Evolutionary conservation across 345 rosid genomes (phyloP).

Genomic region (Rhodamnia rubescens): DNA sequence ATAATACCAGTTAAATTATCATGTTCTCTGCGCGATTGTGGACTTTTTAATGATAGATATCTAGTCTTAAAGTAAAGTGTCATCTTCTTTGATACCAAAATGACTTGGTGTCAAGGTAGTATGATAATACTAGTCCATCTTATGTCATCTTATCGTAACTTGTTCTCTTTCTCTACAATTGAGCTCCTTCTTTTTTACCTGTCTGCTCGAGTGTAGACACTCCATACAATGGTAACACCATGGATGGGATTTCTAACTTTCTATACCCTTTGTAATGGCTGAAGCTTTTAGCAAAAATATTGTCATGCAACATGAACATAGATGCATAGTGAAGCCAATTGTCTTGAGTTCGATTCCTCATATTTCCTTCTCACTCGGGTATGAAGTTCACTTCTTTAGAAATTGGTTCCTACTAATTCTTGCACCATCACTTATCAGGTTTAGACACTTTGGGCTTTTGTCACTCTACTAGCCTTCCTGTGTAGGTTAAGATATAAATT

Average conservation of each 20-base stretch:
- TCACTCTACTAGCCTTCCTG: background rate
- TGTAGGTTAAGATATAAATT: background rate
- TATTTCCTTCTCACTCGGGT: background rate
- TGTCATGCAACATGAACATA: background rate
- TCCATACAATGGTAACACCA: background rate
- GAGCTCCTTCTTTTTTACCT: background rate
- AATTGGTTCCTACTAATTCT: background rate
- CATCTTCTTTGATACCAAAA: background rate
- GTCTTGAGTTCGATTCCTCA: background rate
- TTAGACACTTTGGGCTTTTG: background rate
- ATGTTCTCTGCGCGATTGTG: background rate
- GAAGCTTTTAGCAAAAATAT: background rate
- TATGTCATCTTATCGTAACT: background rate
- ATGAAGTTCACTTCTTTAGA: background rate
- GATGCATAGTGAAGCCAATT: background rate
- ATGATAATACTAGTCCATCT: background rate
- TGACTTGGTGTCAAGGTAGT: background rate
- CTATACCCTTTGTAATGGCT: background rate
- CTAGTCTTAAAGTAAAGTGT: background rate
- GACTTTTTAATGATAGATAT: background rate
- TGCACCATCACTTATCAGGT: background rate
- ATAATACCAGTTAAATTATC: background rate
- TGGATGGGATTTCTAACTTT: background rate
- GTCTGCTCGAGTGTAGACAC: background rate
- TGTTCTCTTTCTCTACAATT: background rate